Evolutionary conservation across 148 eudicot genomes (phyloP).

Genomic region (Fagopyrum tataricum): DNA sequence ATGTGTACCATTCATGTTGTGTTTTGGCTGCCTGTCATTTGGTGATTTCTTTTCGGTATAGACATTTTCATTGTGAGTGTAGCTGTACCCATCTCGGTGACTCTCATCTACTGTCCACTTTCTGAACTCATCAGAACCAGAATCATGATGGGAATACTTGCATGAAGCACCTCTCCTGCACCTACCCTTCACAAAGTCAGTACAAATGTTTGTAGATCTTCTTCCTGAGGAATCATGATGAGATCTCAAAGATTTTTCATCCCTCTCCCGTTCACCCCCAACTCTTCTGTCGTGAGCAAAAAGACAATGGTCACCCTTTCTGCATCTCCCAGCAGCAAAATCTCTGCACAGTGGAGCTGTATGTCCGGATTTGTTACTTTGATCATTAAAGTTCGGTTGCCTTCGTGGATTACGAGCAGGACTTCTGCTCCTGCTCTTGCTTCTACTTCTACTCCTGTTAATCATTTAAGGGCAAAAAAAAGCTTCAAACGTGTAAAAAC

Average conservation of each 20-base stretch:
- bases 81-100: background rate
- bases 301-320: constrained; percentile 20
- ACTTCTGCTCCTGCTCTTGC: constrained; percentile 32
- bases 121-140: constrained; percentile 11
- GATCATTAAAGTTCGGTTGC: constrained; percentile 15
- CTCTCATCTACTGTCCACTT: constrained; percentile 12
- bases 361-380: constrained; percentile 15
- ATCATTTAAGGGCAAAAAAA: background rate
- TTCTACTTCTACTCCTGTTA: constrained; percentile 20
- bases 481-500: background rate
- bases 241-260: constrained; percentile 12
- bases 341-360: constrained; percentile 22
- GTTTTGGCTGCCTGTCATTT: background rate
- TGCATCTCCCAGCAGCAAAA: constrained; percentile 25
- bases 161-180: constrained; percentile 16
- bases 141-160: constrained; percentile 14
- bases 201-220: constrained; percentile 8
- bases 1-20: background rate
- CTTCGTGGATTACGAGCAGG: constrained; percentile 14
- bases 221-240: constrained; percentile 6
- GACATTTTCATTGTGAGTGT: background rate
- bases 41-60: constrained; percentile 2
- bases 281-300: constrained; percentile 18
- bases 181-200: constrained; percentile 16
- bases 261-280: constrained; percentile 10